Evolutionary conservation across 371 early-diverging fungal genomes (phyloP).

Genomic region (Syncephalastrum contaminatum): DNA sequence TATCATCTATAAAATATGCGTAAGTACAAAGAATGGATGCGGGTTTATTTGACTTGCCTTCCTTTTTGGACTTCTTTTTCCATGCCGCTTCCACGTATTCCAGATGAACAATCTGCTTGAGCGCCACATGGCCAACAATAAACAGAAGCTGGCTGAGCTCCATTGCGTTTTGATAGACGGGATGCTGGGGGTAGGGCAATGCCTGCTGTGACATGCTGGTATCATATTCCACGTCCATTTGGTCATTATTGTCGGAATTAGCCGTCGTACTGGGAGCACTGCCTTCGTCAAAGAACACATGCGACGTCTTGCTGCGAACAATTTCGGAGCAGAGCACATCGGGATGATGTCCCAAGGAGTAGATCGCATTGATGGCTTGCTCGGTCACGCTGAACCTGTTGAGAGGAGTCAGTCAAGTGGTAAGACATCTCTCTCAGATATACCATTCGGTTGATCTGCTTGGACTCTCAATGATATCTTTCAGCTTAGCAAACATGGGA

Average conservation of each 20-base stretch:
- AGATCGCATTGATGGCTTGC: constrained; percentile 90
- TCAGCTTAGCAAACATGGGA: constrained; percentile 67
- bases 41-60: constrained; percentile 19
- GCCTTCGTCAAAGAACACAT: too few species aligned
- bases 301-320: constrained; percentile 58
- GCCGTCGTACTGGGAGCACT: constrained; percentile 4
- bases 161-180: constrained; percentile 55
- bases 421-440: not conserved
- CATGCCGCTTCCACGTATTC: constrained; percentile 88
- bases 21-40: too few species aligned
- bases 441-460: constrained; percentile 69
- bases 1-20: constrained; percentile 9
- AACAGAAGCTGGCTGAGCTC: constrained; percentile 86
- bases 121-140: constrained; percentile 91
- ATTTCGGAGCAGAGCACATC: constrained; percentile 76
- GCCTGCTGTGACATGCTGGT: constrained; percentile 27
- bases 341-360: constrained; percentile 85
- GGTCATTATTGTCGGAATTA: constrained; percentile 12
- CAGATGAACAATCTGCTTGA: constrained; percentile 93
- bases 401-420: constrained; percentile 2
- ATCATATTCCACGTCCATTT: constrained; percentile 35
- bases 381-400: constrained; percentile 87
- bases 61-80: constrained; percentile 67
- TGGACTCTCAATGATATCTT: constrained; percentile 62
- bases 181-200: constrained; percentile 24